A percentile compares a stretch with the other conserved stretches of the same genome.
These are phyloP conservation scores for Aphelidium insulamus DNA, from an alignment of 371 early-diverging fungal species.

Conservation along the genomic window DNA sequence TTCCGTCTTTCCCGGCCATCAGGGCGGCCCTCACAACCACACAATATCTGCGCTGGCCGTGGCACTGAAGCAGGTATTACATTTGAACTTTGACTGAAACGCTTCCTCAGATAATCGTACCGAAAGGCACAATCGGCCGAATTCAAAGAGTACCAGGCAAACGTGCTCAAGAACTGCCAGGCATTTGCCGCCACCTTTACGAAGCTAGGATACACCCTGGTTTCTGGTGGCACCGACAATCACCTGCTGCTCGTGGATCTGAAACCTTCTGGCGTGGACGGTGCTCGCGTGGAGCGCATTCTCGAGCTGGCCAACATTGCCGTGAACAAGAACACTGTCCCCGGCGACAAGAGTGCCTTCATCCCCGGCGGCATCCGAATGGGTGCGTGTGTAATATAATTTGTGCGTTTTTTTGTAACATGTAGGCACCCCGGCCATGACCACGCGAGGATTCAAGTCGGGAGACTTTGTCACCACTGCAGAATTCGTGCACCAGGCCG, in stretches of 20 bases:
- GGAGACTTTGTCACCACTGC: constrained; percentile 67
- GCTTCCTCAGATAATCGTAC: not conserved
- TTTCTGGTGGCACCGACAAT: constrained; percentile 85
- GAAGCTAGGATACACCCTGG: constrained; percentile 54
- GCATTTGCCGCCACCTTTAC: constrained; percentile 57
- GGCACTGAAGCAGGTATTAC: constrained; percentile 68
- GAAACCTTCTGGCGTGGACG: constrained; percentile 39
- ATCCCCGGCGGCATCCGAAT: constrained; percentile 86
- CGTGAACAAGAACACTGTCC: constrained; percentile 97
- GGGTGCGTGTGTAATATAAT: constrained; percentile 8
- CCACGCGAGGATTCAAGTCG: constrained; percentile 75
- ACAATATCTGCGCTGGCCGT: constrained; percentile 95
- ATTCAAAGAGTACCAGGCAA: constrained; percentile 74
- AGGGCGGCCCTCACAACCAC: constrained; percentile 99
- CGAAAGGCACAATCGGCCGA: constrained; percentile 37
- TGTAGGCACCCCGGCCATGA: constrained; percentile 89
- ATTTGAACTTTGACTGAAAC: not conserved
- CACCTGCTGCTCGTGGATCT: constrained; percentile 80
- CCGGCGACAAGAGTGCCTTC: constrained; percentile 84
- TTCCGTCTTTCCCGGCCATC: constrained; percentile 97
- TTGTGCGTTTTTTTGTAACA: too few relatives aligned
- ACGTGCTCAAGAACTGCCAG: constrained; percentile 72
- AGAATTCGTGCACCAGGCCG: constrained; percentile 61
- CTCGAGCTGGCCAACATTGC: constrained; percentile 86
- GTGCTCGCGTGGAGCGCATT: constrained; percentile 82